Conservation (phyloP, 768 basidiomycete species). For the Suillus variegatus region DNA sequence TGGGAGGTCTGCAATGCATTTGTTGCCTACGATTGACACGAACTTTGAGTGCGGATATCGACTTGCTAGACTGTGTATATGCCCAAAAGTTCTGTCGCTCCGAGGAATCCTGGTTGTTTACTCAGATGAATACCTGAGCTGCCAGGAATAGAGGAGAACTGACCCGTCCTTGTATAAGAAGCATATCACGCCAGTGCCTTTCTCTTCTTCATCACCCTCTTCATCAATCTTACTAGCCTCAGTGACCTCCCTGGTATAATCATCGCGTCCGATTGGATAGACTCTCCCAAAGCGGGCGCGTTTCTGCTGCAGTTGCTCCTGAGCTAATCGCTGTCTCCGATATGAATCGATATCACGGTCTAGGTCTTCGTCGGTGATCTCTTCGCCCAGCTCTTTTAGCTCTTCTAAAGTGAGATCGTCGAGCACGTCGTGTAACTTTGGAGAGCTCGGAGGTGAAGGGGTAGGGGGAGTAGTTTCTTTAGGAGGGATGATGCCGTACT, state of each 20-base stretch:
- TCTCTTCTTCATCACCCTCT: conserved; percentile 61
- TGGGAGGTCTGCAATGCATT: conserved; percentile 95
- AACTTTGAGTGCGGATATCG: conserved; percentile 93
- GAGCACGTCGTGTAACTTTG: conserved; percentile 66
- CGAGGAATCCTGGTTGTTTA: conserved; percentile 63
- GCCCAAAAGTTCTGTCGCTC: conserved; percentile 72
- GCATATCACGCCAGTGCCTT: conserved; percentile 91
- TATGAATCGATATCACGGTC: conserved; percentile 72
- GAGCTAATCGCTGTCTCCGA: conserved; percentile 61
- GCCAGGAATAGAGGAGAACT: conserved; percentile 28
- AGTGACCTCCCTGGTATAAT: conserved; percentile 94
- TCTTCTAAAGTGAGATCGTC: conserved; percentile 63
- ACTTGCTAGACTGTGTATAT: conserved; percentile 72
- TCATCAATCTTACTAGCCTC: conserved; percentile 81
- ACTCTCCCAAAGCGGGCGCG: conserved; percentile 79
- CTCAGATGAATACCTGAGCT: conserved; percentile 6
- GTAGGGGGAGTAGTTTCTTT: conserved; percentile 65
- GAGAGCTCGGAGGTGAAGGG: conserved; percentile 82
- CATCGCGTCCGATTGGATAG: conserved; percentile 87
- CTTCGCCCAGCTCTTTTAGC: conserved; percentile 69
- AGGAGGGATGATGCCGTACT: conserved; percentile 88
- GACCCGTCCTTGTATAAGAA: conserved; percentile 96
- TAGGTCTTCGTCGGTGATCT: conserved; percentile 73
- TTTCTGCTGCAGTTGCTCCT: conserved; percentile 58
- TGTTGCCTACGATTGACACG: conserved; percentile 91